phyloP scores from a whole-genome alignment of 306 rosid species.

The Gynostemma pentaphyllum region DNA sequence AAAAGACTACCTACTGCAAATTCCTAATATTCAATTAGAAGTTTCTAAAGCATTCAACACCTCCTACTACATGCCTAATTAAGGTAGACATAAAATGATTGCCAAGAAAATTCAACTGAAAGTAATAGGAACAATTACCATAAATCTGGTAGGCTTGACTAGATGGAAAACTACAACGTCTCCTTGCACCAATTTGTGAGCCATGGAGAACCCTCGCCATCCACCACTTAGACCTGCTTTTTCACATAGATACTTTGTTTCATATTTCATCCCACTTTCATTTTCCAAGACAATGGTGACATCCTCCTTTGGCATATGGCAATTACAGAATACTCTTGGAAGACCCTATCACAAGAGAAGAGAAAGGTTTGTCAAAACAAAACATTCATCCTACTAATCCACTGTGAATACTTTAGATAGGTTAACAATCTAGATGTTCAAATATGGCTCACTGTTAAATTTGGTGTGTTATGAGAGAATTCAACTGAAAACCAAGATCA shows the following conservation, averaged over 20 bases:
- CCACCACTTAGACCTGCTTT: slow-evolving; percentile 16
- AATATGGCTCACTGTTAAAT: too few relatives aligned
- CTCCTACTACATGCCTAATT: too few relatives aligned
- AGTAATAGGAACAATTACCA: slow-evolving; percentile 8
- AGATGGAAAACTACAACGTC: slow-evolving; percentile 15
- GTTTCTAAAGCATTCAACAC: neutral
- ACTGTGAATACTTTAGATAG: too few relatives aligned
- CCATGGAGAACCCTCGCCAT: slow-evolving; percentile 14
- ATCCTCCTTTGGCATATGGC: slow-evolving; percentile 14
- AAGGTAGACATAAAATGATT: too few relatives aligned
- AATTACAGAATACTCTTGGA: slow-evolving; percentile 16
- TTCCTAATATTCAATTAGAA: too few relatives aligned
- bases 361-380: neutral
- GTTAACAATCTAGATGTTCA: too few relatives aligned
- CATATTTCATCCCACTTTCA: slow-evolving; percentile 14
- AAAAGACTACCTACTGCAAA: too few relatives aligned
- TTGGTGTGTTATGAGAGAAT: too few relatives aligned
- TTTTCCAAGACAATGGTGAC: slow-evolving; percentile 12
- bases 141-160: slow-evolving; percentile 15
- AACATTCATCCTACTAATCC: neutral
- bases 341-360: slow-evolving; percentile 12
- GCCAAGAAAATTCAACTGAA: neutral
- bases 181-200: slow-evolving; percentile 9
- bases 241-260: neutral
- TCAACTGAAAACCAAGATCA: neutral